Percentiles rank a stretch among this genome's conserved stretches.
Evolutionary conservation across 805 yeast species (phyloP).

Genomic region (Candida quercuum): DNA sequence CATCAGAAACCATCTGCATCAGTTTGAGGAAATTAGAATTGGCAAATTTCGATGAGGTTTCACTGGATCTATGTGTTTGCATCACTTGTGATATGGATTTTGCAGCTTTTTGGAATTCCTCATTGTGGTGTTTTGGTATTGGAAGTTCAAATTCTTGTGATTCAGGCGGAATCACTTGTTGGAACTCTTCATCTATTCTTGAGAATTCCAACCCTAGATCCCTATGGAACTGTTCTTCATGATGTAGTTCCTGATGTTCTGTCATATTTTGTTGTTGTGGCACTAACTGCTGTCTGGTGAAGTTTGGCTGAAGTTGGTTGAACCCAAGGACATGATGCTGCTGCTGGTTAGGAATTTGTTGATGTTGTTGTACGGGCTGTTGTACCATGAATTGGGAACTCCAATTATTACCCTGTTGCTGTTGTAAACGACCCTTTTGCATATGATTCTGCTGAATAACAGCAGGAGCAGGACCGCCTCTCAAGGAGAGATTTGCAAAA

Average conservation of each 20-base stretch:
- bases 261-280: slow-evolving; percentile 8
- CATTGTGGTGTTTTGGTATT: slow-evolving; percentile 7
- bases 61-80: slow-evolving; percentile 8
- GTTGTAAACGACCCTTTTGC: slow-evolving; percentile 7
- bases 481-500: slow-evolving; percentile 13
- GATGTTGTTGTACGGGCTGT: slow-evolving; percentile 1
- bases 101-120: slow-evolving; percentile 22
- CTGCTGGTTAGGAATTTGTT: slow-evolving; percentile 1
- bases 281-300: slow-evolving; percentile 5
- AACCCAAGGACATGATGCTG: slow-evolving; percentile 2
- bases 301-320: slow-evolving; percentile 5
- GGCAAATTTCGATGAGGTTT: slow-evolving; percentile 15
- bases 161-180: slow-evolving; percentile 4
- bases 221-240: slow-evolving; percentile 4
- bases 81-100: slow-evolving; percentile 21
- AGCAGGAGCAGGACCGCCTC: no score
- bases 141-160: not conserved
- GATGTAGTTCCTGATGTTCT: slow-evolving; percentile 21
- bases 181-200: slow-evolving; percentile 15
- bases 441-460: no score
- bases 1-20: slow-evolving; percentile 20
- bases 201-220: slow-evolving; percentile 14
- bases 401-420: slow-evolving; percentile 10
- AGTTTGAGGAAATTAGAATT: slow-evolving; percentile 22
- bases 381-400: slow-evolving; percentile 16